phyloP scores from a whole-genome alignment of 1,139 yeast species.

The Kluyveromyces marxianus region DNA sequence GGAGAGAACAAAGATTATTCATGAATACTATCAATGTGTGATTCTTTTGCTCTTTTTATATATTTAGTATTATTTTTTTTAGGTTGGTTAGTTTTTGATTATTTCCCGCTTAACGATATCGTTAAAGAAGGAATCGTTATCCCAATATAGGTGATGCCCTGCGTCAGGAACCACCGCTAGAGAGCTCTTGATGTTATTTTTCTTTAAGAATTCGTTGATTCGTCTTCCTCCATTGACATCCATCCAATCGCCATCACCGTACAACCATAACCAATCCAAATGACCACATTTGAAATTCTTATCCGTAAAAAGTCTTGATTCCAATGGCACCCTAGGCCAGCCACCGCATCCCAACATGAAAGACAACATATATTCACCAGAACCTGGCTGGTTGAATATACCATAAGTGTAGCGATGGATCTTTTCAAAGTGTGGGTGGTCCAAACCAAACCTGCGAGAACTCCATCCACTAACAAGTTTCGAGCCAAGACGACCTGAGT shows the following conservation, averaged over 20 bases:
- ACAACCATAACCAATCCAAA: slow-evolving; percentile 58
- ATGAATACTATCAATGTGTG: too few relatives aligned
- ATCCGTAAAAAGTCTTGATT: slow-evolving; percentile 38
- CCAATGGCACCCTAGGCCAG: slow-evolving; percentile 56
- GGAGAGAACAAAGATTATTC: too few relatives aligned
- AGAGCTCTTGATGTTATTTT: slow-evolving; percentile 28
- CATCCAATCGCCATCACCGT: slow-evolving; percentile 79
- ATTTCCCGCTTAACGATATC: slow-evolving; percentile 38
- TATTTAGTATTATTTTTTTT: too few relatives aligned
- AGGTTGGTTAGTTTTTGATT: too few relatives aligned
- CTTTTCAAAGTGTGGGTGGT: slow-evolving; percentile 35
- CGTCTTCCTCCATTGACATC: slow-evolving; percentile 47
- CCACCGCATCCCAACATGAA: slow-evolving; percentile 70
- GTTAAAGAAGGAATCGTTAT: slow-evolving; percentile 45
- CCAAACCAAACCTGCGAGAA: slow-evolving; percentile 45
- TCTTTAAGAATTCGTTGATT: slow-evolving; percentile 22
- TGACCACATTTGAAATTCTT: slow-evolving; percentile 25
- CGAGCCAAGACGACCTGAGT: slow-evolving; percentile 60
- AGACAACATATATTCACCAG: slow-evolving; percentile 70
- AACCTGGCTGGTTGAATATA: slow-evolving; percentile 63
- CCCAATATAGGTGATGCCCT: slow-evolving; percentile 70
- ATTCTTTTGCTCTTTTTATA: too few relatives aligned
- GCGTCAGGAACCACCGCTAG: slow-evolving; percentile 44
- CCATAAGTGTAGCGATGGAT: slow-evolving; percentile 63
- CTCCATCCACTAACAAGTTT: slow-evolving; percentile 76